Base-by-base conservation (phyloP, 371 early-diverging fungal species). In the Mortierella sp. region DNA sequence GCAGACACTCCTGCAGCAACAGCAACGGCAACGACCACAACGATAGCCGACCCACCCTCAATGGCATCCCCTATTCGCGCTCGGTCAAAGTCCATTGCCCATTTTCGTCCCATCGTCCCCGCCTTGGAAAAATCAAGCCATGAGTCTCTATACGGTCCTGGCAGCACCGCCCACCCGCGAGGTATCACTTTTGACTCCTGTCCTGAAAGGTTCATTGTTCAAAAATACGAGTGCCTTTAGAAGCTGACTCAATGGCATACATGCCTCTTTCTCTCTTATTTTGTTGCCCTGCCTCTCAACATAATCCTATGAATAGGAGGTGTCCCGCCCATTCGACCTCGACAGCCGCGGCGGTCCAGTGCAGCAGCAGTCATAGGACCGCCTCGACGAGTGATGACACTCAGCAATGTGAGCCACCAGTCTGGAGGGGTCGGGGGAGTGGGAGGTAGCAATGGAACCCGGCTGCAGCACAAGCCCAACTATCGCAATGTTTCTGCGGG, bases 41-140 rank as follows among this genome's bases (percentile, higher is more conserved):
- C 53, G 22, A 47, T 19, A 41, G 14, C 61, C 22, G 44, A 24
- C 24, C 22, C 68, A 58, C 4, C 41, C 22, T 44, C 73, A 31
- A 26, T 65, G 39, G 34, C 66, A 24, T 37, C 73, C 7, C 69
- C 75, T 52, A 65, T 61, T 29, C 76, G 80, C 48, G 55, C 70
- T 47, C 82, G 82, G 10, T 81, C 82, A 19, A 39, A 81, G 22
- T 77, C 82, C 26, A 77, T 81, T 77, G 77, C 81, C 16, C 81
- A 80, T 44, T 70, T 80, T 53, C 76, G 70, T 40, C 76, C 76
- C n/a, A 70, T 70, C 22, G n/a, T 76, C n/a, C 31, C 71, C 13
- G 45, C 29, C 34, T 22, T 68, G 26, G 76, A 76, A 6, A 64
- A 67, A 39, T 63, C 55, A 14, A 71, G 71, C 8, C 10, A 41